Evolutionary conservation across 2,329 filamentous ascomycete genomes (phyloP).

Genomic region (Arthrinium phaeospermum): DNA sequence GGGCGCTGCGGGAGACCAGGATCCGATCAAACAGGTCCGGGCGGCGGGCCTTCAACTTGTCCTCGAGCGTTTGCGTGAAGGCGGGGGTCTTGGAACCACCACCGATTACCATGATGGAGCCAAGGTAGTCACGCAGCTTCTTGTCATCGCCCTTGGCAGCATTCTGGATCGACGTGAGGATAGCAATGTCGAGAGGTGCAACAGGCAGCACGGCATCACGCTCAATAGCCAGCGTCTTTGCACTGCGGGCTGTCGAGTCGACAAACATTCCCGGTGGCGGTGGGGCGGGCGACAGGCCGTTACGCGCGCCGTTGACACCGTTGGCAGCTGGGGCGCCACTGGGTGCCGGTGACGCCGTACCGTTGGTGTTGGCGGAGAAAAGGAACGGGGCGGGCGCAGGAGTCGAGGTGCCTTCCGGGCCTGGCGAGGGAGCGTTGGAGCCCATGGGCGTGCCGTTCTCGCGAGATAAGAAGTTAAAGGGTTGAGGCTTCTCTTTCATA

Average conservation of each 20-base stretch:
- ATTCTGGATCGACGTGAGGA: constrained; percentile 86
- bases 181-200: constrained; percentile 85
- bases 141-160: constrained; percentile 89
- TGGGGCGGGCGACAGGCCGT: constrained; percentile 52
- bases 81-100: constrained; percentile 82
- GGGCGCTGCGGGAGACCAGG: constrained; percentile 72
- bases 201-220: constrained; percentile 83
- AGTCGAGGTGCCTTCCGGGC: constrained; percentile 76
- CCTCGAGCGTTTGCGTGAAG: constrained; percentile 83
- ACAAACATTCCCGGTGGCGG: constrained; percentile 54
- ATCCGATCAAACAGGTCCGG: constrained; percentile 67
- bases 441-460: constrained; percentile 82
- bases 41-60: constrained; percentile 72
- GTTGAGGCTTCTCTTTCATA: constrained; percentile 67
- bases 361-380: constrained; percentile 56
- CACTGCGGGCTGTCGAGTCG: constrained; percentile 57
- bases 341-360: constrained; percentile 57
- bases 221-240: constrained; percentile 65
- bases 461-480: constrained; percentile 72
- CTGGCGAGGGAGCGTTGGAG: constrained; percentile 87
- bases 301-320: constrained; percentile 43
- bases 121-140: constrained; percentile 87
- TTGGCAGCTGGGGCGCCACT: constrained; percentile 40
- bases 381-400: constrained; percentile 63
- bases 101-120: constrained; percentile 88